These are phyloP conservation scores for Penicillium sp. DNA, from an alignment of 2,329 filamentous ascomycete genomes.

Conservation along the genomic window DNA sequence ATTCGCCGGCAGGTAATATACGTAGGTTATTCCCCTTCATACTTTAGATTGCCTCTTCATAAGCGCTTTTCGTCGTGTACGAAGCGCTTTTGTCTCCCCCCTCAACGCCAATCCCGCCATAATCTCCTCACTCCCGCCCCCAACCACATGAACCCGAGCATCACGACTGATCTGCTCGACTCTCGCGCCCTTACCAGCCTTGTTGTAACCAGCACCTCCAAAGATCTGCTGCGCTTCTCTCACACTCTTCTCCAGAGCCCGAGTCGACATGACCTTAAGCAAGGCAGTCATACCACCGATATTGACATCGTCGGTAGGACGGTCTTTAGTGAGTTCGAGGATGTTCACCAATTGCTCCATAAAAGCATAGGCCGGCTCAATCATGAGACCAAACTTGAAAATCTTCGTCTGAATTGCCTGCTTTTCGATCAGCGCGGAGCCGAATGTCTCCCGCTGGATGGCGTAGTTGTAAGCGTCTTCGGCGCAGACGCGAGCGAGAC, in stretches of 20 bases:
- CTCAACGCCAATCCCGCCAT: conserved; percentile 37
- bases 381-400: conserved; percentile 55
- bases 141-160: conserved; percentile 47
- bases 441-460: conserved; percentile 62
- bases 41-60: conserved; percentile 28
- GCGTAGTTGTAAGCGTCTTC: conserved; percentile 60
- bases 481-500: conserved; percentile 59
- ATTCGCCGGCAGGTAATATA: not conserved
- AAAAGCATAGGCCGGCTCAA: conserved; percentile 61
- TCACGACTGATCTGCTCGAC: conserved; percentile 55
- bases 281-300: conserved; percentile 53
- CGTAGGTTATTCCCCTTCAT: conserved; percentile 1
- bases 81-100: conserved; percentile 33
- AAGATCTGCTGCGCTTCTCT: conserved; percentile 56
- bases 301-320: conserved; percentile 39
- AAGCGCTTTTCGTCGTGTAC: conserved; percentile 27
- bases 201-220: conserved; percentile 52
- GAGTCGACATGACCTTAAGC: conserved; percentile 52
- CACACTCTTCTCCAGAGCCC: conserved; percentile 52
- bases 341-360: conserved; percentile 60
- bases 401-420: conserved; percentile 60
- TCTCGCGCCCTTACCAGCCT: conserved; percentile 47
- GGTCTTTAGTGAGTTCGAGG: conserved; percentile 44
- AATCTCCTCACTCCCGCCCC: conserved; percentile 42
- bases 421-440: conserved; percentile 54